Conservation (phyloP, 495 filamentous ascomycete species). For the Neurospora africana region DNA sequence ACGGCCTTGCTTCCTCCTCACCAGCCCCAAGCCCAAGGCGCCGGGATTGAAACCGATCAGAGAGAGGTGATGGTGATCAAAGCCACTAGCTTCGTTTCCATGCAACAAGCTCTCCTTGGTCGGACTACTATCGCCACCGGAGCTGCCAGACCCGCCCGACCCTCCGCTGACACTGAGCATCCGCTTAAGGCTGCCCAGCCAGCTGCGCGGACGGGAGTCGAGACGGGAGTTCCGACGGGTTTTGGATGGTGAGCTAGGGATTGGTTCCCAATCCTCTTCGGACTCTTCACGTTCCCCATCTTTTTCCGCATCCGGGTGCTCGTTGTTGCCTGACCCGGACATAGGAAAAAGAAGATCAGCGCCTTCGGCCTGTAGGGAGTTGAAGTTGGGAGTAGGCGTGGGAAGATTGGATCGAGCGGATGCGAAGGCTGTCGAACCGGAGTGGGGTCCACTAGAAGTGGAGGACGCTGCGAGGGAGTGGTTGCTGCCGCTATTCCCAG, state of each 20-base stretch:
- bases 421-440: neutral
- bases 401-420: neutral
- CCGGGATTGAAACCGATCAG: neutral
- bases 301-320: neutral
- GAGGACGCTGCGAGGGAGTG: conserved; percentile 1
- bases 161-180: conserved; percentile 28
- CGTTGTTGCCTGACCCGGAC: neutral
- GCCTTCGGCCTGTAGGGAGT: neutral
- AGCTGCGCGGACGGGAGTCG: conserved; percentile 21
- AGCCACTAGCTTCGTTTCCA: conserved; percentile 1
- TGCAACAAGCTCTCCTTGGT: conserved; percentile 18
- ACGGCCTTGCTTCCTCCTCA: conserved; percentile 31
- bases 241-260: neutral
- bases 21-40: conserved; percentile 2
- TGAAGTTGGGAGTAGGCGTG: neutral
- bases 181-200: conserved; percentile 38
- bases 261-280: neutral
- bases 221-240: neutral
- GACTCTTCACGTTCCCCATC: neutral
- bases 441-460: neutral
- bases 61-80: neutral
- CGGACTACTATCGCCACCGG: conserved; percentile 10
- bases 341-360: neutral
- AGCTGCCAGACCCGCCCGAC: conserved; percentile 2
- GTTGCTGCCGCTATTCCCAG: conserved; percentile 23